Percentiles rank a stretch among this genome's conserved stretches.
These are phyloP conservation scores for Cutaneotrichosporon sp. DNA, from an alignment of 1,284 basidiomycete genomes.

Conservation along the genomic window DNA sequence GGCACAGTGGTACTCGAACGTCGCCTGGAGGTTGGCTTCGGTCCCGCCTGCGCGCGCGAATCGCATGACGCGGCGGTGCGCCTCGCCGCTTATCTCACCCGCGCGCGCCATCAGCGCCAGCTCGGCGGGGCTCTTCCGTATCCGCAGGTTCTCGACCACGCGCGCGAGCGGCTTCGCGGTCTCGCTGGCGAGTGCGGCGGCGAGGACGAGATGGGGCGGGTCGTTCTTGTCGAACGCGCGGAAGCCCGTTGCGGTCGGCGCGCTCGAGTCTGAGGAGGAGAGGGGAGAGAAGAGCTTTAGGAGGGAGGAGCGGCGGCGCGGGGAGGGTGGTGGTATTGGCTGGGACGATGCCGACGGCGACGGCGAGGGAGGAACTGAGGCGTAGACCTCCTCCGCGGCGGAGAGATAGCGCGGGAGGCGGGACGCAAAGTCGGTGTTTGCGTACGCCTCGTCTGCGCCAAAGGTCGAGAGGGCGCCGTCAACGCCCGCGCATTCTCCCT, in stretches of 20 bases:
- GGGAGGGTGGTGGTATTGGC: conserved; percentile 38
- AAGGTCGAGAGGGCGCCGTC: conserved; percentile 62
- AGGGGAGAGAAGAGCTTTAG: conserved; percentile 40
- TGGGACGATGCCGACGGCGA: conserved; percentile 39
- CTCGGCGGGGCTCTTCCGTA: conserved; percentile 50
- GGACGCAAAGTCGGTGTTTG: conserved; percentile 40
- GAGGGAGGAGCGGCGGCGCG: conserved; percentile 38
- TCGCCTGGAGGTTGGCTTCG: conserved; percentile 71
- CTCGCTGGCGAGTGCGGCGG: conserved; percentile 39
- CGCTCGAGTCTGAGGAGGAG: neutral
- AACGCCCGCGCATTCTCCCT: conserved; percentile 70
- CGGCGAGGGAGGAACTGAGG: conserved; percentile 47
- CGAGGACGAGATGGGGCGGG: conserved; percentile 46
- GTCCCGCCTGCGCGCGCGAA: conserved; percentile 66
- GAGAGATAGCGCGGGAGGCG: conserved; percentile 38
- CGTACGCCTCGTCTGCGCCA: conserved; percentile 61
- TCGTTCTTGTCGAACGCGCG: conserved; percentile 20
- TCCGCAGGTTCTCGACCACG: conserved; percentile 46
- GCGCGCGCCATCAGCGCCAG: conserved; percentile 50
- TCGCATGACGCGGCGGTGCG: conserved; percentile 60
- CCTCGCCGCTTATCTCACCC: conserved; percentile 48
- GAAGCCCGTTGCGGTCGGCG: neutral
- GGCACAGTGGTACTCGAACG: conserved; percentile 81
- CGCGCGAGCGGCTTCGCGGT: conserved; percentile 42
- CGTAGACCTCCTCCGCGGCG: conserved; percentile 38